Percentiles rank a stretch among this genome's conserved stretches.
Conservation (phyloP, 1,284 basidiomycete species). For the Naganishia liquefaciens region DNA sequence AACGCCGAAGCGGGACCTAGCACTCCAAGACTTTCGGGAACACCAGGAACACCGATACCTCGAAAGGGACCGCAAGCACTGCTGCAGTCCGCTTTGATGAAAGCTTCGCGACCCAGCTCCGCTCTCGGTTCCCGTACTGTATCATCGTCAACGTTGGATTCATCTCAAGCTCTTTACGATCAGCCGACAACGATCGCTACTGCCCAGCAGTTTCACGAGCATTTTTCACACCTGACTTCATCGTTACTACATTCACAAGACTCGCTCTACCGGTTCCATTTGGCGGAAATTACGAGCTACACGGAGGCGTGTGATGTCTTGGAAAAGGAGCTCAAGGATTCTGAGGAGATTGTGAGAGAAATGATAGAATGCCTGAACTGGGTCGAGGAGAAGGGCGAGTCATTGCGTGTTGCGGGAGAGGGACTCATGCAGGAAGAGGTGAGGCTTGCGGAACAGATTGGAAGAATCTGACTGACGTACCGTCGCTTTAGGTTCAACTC, state of each 20-base stretch:
- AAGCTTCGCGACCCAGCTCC: constrained; percentile 27
- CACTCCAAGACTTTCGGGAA: constrained; percentile 1
- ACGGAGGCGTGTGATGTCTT: constrained; percentile 72
- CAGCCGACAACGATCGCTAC: constrained; percentile 66
- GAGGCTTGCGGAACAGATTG: neutral
- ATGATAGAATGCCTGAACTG: constrained; percentile 33
- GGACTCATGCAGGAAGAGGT: constrained; percentile 51
- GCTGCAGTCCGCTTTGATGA: constrained; percentile 27
- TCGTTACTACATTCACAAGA: constrained; percentile 88
- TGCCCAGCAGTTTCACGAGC: constrained; percentile 91
- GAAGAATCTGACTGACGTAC: constrained; percentile 9
- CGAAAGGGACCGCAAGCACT: constrained; percentile 13
- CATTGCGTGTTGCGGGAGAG: constrained; percentile 33
- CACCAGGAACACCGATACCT: neutral
- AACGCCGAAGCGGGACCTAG: constrained; percentile 32
- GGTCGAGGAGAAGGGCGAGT: constrained; percentile 35
- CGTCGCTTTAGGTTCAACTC: constrained; percentile 60
- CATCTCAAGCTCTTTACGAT: constrained; percentile 65
- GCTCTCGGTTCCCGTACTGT: constrained; percentile 45
- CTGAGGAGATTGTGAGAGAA: constrained; percentile 28
- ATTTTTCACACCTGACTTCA: constrained; percentile 81
- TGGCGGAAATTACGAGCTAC: constrained; percentile 70
- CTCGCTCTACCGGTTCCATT: constrained; percentile 79
- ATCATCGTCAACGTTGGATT: constrained; percentile 52
- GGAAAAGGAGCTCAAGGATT: constrained; percentile 65